Conservation (phyloP, 2,329 filamentous ascomycete species). For the Rhytidhysteron rufulum region DNA sequence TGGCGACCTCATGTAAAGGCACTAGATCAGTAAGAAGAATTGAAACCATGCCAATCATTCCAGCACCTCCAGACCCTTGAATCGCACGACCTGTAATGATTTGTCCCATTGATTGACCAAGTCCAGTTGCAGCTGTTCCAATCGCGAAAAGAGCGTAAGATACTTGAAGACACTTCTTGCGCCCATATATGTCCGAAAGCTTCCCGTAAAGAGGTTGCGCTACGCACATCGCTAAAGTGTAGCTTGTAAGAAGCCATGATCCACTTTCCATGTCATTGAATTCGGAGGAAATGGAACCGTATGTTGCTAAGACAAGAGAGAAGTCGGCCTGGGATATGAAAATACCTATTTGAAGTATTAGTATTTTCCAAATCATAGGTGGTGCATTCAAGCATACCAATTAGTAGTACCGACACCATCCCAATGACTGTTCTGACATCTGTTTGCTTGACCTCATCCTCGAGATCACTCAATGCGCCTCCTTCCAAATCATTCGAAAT, state of each 20-base stretch:
- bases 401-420: conserved; percentile 15
- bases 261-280: conserved; percentile 41
- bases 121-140: no score
- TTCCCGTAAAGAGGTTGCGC: conserved; percentile 26
- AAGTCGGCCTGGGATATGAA: conserved; percentile 64
- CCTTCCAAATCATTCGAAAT: no score
- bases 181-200: conserved; percentile 44
- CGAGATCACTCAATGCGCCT: no score
- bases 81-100: conserved; percentile 51
- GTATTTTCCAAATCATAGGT: neutral
- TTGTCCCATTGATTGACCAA: conserved; percentile 11
- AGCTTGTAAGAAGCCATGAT: conserved; percentile 44
- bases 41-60: conserved; percentile 64
- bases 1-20: conserved; percentile 46
- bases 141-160: conserved; percentile 41
- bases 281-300: conserved; percentile 50
- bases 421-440: conserved; percentile 8
- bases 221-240: conserved; percentile 40
- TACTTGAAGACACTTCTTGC: conserved; percentile 36
- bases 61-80: conserved; percentile 63
- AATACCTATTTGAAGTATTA: conserved; percentile 42
- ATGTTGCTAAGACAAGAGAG: conserved; percentile 64
- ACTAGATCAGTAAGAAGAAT: conserved; percentile 58
- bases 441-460: no score
- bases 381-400: conserved; percentile 7